Base-by-base conservation (phyloP, 2,329 filamentous ascomycete genomes). In the Neurospora sp. region DNA sequence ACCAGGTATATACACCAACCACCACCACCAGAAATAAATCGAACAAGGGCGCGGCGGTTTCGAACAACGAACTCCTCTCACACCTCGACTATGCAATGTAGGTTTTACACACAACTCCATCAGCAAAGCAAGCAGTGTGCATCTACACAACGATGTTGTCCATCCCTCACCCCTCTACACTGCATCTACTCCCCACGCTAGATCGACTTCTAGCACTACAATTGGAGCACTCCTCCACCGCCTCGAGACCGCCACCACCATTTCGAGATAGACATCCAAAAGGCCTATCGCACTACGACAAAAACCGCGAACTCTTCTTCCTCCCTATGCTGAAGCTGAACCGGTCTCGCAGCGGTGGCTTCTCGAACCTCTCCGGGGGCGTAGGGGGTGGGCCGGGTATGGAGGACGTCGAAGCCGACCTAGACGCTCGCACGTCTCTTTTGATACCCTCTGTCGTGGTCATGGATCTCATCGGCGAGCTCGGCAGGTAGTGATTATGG, bases 271-370 rank as follows among this genome's bases (percentile, higher is more conserved):
- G 66, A 65, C 70, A 71, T 41, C 70, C 67, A 65, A 68, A 46
- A 43, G 66, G 41, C 65, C 71, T 67, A 52, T 40, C 62, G 33
- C 33, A 70, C 74, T 75, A 81, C 66, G 78, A 78, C 69, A 79
- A 75, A 69, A 83, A 76, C 71, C 83, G 82, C 72, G 83, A 85
- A 78, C 87, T 91, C 85, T 91, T 93, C 83, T 93, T 93, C 76
- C 88, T 83, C 4, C 91, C 89, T 12, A 93, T 76, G 70, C 86
- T 82, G 74, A 89, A 88, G 74, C 85, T 91, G 74, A 93, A 91
- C 36, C 89, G 84, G 73, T 89, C 88, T 78, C 87, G 89, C 66
- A 83, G 78, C 65, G 73, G 71, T 69, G 82, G 82, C 77, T 86
- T 86, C 62, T 82, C 81, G 15, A 62, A 62, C 52, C 52, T 62